Conservation (phyloP, 805 yeast genomes). For the Pichia cabralensis region DNA sequence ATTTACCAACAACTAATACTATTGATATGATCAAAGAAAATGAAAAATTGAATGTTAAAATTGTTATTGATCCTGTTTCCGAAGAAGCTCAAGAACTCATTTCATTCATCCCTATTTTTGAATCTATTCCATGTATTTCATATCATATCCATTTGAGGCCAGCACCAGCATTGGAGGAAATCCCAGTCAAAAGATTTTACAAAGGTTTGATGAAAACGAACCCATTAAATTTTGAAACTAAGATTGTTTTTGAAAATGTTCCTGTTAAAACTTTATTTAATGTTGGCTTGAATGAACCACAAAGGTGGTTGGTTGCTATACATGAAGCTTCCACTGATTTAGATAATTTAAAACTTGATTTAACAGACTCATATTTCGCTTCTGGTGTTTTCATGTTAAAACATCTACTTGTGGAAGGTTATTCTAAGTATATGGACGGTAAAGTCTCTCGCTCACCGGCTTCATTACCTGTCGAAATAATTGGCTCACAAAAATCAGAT, state of each 20-base stretch:
- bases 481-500: conserved; percentile 28
- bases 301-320: conserved; percentile 57
- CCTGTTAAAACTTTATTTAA: conserved; percentile 45
- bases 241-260: conserved; percentile 33
- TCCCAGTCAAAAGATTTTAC: conserved; percentile 52
- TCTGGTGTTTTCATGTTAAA: conserved; percentile 42
- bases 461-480: conserved; percentile 41
- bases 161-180: conserved; percentile 17
- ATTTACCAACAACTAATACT: conserved; percentile 5
- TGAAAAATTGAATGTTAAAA: conserved; percentile 37
- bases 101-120: conserved; percentile 29
- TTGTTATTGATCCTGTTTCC: conserved; percentile 63
- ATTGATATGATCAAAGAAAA: conserved; percentile 5
- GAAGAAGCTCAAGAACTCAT: conserved; percentile 58
- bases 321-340: conserved; percentile 46
- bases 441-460: conserved; percentile 31
- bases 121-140: conserved; percentile 41
- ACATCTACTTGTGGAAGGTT: conserved; percentile 60
- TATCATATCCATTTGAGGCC: conserved; percentile 54
- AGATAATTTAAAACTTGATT: conserved; percentile 43
- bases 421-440: conserved; percentile 35
- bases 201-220: conserved; percentile 28
- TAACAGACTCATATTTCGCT: conserved; percentile 28
- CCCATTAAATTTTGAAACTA: conserved; percentile 19
- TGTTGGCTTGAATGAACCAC: conserved; percentile 49